Base-by-base conservation (phyloP, 129 eudicot species). In the Saposhnikovia divaricata region DNA sequence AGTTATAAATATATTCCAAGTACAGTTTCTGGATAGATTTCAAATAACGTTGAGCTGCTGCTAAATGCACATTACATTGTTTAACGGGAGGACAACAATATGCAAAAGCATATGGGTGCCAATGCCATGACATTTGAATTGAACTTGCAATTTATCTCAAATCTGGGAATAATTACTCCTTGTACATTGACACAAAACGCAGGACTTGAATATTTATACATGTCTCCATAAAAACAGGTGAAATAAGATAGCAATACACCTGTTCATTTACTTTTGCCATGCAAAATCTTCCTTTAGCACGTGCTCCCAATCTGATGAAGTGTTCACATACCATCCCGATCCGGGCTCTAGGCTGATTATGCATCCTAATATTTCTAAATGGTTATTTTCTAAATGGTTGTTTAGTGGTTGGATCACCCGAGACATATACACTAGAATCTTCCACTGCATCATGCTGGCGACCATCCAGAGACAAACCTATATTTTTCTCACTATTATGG, bases 281-380 rank as follows among this genome's bases (percentile, higher is more conserved):
- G 78, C 43, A 73, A 82, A 40, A 21, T 86, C 92, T 79, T 89
- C 93, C 83, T 83, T 88, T 38, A 78, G 57, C 4, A 89, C 90
- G 57, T 89, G 92, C 74, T 92, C 94, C 94, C 97, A 92, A 23
- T 88, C 94, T 40, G 92, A 88, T 45, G 88, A 79, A 48, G 88
- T 80, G 82, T 79, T 82, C 31, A 78, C 87, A 76, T 48, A 80
- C 85, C 81, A 77, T 37, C 90, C 87, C 15, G 81, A 76, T 37
- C 57, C 1, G 42, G 34, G 9, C 25, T 47, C 23, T n/a, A 25
- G 37, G 53, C 50, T 77, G 53, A 59, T 57, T 23, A 14, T 15
- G 40, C 53, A 27, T 37, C n/a, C 51, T 57, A 47, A 42, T 42
- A 5, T 9, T 59, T 59, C 31, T 59, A n/a, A 2, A 59, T 59